Evolutionary conservation across 2,329 filamentous ascomycete species (phyloP), one percentile per base, ranked within the genome.

Genomic region (Scedosporium dehoogii): DNA sequence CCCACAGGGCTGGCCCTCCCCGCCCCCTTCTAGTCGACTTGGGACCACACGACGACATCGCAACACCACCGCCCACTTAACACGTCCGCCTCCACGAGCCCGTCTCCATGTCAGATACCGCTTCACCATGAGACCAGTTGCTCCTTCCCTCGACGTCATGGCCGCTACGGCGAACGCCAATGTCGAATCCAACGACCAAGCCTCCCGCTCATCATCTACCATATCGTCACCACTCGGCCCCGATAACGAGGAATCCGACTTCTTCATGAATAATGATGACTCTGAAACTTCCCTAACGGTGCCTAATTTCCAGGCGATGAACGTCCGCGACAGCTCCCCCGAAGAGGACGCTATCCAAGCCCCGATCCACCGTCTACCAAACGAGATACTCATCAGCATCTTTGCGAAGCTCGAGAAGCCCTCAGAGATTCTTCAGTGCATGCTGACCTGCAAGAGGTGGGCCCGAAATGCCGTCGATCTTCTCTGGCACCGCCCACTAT

Each of bases 391-490:
- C 72, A 97, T 99, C 70, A 85, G 87, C 74, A 88, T 97, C 70
- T 97, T 99, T 75, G 82, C 90, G 42, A 94, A 92, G 74, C 84
- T 99, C 63, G 87, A 81, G 69, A 85, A 83, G 12, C 83, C 92
- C 2, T 78, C 80, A 55, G 93, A 99, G 70, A 82, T 97, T 68
- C 83, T 91, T 67, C 88, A 87, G 74, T 96, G 90, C 75, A 92
- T 97, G 90, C 80, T 94, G 66, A 92, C 96, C n/a, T 97, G 88
- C 70, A 92, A 92, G 74, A 85, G 88, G 65, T 99, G 94, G 94
- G 90, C 94, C 29, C 82, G 89, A 66, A 97, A 97, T 72, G 88
- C 90, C 60, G 94, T 97, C 67, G 93, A 94, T 66, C 83, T 96
- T 67, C 81, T 99, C 23, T 99, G 94, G 94, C 92, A 97, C 74